Percentiles rank a stretch among this genome's conserved stretches.
Evolutionary conservation across 2,329 filamentous ascomycete species (phyloP).

Genomic region (Diaporthe destruens): DNA sequence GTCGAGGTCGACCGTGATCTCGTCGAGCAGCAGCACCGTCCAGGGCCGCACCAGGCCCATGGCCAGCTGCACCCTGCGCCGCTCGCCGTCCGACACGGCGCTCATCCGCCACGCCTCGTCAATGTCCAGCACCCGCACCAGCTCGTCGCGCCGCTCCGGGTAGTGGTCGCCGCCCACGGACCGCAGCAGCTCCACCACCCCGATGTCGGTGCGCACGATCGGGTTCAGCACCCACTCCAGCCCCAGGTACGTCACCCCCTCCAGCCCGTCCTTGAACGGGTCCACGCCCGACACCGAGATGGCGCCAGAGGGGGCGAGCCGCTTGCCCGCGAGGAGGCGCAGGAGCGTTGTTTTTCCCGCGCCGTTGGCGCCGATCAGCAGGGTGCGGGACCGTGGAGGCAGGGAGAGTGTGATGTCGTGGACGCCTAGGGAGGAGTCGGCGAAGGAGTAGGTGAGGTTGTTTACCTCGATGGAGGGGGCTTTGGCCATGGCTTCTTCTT

Average conservation of each 20-base stretch:
- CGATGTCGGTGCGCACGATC: slow-evolving; percentile 95
- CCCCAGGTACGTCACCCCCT: slow-evolving; percentile 96
- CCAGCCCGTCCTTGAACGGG: slow-evolving; percentile 89
- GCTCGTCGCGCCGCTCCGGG: slow-evolving; percentile 84
- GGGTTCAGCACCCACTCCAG: slow-evolving; percentile 98
- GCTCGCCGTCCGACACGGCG: slow-evolving; percentile 92
- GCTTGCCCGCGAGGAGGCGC: slow-evolving; percentile 93
- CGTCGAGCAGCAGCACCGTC: slow-evolving; percentile 90
- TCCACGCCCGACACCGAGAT: slow-evolving; percentile 87
- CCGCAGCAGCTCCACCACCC: slow-evolving; percentile 85
- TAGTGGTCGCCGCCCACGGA: slow-evolving; percentile 90
- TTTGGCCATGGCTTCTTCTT: slow-evolving; percentile 46
- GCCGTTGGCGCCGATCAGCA: slow-evolving; percentile 96
- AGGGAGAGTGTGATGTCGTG: slow-evolving; percentile 79
- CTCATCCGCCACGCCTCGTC: slow-evolving; percentile 96
- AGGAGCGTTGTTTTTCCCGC: slow-evolving; percentile 98
- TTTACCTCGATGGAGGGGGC: slow-evolving; percentile 78
- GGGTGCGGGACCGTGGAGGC: slow-evolving; percentile 85
- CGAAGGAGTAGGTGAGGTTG: slow-evolving; percentile 88
- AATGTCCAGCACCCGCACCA: slow-evolving; percentile 90
- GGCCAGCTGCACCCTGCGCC: slow-evolving; percentile 90
- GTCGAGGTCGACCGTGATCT: slow-evolving; percentile 97
- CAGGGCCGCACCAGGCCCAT: slow-evolving; percentile 96
- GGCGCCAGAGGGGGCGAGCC: slow-evolving; percentile 81
- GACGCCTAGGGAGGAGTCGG: slow-evolving; percentile 85